Evolutionary conservation across 2,329 filamentous ascomycete genomes (phyloP), one percentile per base, ranked within the genome.

Genomic region (Trichophyton equinum): DNA sequence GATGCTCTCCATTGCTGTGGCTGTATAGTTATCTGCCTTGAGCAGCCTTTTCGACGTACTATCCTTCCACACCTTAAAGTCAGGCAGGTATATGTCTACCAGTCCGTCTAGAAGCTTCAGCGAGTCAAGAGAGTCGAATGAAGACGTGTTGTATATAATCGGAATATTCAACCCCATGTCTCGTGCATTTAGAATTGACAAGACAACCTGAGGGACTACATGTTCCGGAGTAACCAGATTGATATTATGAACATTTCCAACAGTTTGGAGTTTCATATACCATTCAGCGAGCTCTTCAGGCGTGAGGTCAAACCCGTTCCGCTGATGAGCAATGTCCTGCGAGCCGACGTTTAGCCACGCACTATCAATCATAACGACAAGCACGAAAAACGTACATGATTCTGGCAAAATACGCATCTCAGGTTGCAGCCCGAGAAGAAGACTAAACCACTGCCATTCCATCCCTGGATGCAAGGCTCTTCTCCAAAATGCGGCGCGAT

Each of bases 181-280:
- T 55, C 82, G 80, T 0, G 89, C 88, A 63, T 87, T 81, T 25
- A 95, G 77, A 66, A 94, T 89, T 13, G 85, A 86, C 36, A 94
- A 76, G 0, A 83, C 88, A 8, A 94, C 87, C 70, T 94, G 89
- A 0, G 89, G 88, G 3, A 91, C 89, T 18, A 95, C 87, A 71
- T 95, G 90, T 70, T 95, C 89, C 0, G 89, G 89, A 0, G 89
- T 95, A 62, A 95, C 82, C 22, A 92, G 82, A 71, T 95, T 94
- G 78, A 95, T 91, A 71, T 94, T 94, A 76, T 95, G 89, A n/a
- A 89, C 87, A 7, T 80, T 76, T n/a, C 88, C 89, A 1, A 89
- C 81, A 30, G 88, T 79, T 70, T 94, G 89, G 49, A 95, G 76
- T 74, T 94, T 94, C 61, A 94, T 68, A 73, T 87, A 91, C 89